phyloP scores from a whole-genome alignment of 495 filamentous ascomycete species.

The Trypethelium eluteriae region DNA sequence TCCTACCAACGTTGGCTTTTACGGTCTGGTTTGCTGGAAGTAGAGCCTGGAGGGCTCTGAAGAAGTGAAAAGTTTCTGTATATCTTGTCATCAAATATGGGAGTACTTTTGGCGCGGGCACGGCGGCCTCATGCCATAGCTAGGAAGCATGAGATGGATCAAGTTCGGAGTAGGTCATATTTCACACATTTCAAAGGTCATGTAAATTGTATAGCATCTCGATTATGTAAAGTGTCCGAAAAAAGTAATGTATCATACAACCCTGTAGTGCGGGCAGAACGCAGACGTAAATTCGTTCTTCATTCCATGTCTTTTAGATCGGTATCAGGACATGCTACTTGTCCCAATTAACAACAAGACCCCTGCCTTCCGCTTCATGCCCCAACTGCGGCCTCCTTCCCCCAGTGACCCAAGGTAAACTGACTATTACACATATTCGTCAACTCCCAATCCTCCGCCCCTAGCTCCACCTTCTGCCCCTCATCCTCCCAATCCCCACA shows the following conservation, averaged over 20 bases:
- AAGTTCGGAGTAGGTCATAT: no score
- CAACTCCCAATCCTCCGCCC: constrained; percentile 57
- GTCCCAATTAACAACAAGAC: neutral
- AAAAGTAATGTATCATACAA: no score
- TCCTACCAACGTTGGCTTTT: neutral
- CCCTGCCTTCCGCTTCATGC: neutral
- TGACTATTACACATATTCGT: constrained; percentile 59
- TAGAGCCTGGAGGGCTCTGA: neutral
- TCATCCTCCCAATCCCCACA: constrained; percentile 41
- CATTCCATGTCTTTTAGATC: no score
- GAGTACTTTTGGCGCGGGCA: neutral
- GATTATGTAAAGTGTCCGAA: no score
- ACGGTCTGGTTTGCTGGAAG: neutral
- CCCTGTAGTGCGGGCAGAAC: no score
- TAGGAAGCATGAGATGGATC: neutral
- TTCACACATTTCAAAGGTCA: no score
- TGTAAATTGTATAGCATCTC: no score
- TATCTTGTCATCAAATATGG: neutral
- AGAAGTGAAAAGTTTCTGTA: neutral
- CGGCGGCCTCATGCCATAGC: no score
- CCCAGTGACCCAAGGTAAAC: constrained; percentile 40
- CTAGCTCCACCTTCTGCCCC: constrained; percentile 37
- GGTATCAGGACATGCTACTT: no score
- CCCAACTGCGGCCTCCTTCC: constrained; percentile 3
- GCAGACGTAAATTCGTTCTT: no score